phyloP scores from a whole-genome alignment of 441 rosid genomes.

The Gossypium davidsonii region DNA sequence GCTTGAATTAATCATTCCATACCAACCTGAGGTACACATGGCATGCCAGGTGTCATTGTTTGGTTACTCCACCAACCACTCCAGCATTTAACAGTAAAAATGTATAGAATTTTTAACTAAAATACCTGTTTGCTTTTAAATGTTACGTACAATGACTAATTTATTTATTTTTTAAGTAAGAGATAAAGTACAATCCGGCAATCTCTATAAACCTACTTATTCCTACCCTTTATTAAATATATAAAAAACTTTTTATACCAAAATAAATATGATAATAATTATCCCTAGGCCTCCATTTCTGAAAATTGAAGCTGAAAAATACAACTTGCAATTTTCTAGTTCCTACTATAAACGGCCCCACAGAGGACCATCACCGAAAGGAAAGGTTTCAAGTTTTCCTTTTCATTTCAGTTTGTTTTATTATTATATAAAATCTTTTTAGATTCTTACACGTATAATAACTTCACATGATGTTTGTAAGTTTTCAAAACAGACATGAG shows the following conservation, averaged over 20 bases:
- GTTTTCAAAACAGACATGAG: neutral
- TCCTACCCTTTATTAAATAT: neutral
- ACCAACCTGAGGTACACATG: too few relatives aligned
- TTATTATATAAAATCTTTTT: neutral
- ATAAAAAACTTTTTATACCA: neutral
- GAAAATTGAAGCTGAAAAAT: neutral
- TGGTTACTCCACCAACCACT: too few relatives aligned
- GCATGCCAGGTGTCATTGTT: too few relatives aligned
- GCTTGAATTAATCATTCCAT: too few relatives aligned
- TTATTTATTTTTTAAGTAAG: too few relatives aligned
- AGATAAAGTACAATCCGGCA: fast-evolving
- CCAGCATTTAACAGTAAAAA: too few relatives aligned
- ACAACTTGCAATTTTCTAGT: neutral
- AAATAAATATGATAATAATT: neutral
- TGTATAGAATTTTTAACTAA: too few relatives aligned
- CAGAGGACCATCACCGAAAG: conserved; percentile 11
- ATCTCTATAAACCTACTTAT: neutral
- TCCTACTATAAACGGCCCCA: neutral
- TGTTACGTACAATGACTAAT: too few relatives aligned
- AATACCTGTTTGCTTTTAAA: too few relatives aligned
- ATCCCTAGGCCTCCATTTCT: neutral
- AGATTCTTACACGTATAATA: conserved; percentile 2
- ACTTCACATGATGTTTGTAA: neutral
- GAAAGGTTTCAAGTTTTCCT: neutral
- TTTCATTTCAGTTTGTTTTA: neutral